These are phyloP conservation scores for Aspergillus biplanus DNA, from an alignment of 495 filamentous ascomycete genomes.

Conservation along the genomic window DNA sequence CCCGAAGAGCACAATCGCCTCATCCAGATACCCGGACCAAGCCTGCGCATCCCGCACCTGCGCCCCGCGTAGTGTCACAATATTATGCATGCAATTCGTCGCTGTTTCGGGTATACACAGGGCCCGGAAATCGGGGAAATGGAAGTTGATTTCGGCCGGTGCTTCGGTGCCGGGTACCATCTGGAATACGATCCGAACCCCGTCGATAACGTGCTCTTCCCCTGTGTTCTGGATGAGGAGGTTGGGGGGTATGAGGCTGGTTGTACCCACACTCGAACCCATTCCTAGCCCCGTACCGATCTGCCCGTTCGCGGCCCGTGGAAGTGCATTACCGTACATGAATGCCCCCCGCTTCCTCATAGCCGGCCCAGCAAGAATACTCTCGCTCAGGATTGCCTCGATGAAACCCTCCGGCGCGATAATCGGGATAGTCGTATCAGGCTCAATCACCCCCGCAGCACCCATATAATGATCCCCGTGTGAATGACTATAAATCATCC, in stretches of 20 bases:
- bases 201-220: constrained; percentile 21
- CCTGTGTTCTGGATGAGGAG: constrained; percentile 19
- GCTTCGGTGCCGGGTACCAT: constrained; percentile 29
- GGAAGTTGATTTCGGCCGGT: constrained; percentile 31
- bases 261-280: constrained; percentile 21
- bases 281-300: constrained; percentile 29
- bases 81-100: constrained; percentile 29
- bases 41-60: constrained; percentile 27
- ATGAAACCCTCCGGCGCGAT: constrained; percentile 31
- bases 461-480: constrained; percentile 30
- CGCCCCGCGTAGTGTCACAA: constrained; percentile 30
- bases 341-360: constrained; percentile 28
- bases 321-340: constrained; percentile 28
- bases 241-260: constrained; percentile 26
- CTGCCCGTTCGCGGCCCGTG: constrained; percentile 17
- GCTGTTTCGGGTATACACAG: constrained; percentile 29
- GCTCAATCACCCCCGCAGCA: constrained; percentile 22
- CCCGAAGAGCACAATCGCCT: constrained; percentile 28
- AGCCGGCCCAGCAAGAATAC: constrained; percentile 25
- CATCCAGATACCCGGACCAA: constrained; percentile 30
- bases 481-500: constrained; percentile 31
- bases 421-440: constrained; percentile 22
- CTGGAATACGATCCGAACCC: constrained; percentile 29
- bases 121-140: constrained; percentile 26
- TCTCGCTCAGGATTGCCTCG: constrained; percentile 28